These are phyloP conservation scores for Coniosporium apollinis DNA, from an alignment of 495 filamentous ascomycete species.

Conservation along the genomic window DNA sequence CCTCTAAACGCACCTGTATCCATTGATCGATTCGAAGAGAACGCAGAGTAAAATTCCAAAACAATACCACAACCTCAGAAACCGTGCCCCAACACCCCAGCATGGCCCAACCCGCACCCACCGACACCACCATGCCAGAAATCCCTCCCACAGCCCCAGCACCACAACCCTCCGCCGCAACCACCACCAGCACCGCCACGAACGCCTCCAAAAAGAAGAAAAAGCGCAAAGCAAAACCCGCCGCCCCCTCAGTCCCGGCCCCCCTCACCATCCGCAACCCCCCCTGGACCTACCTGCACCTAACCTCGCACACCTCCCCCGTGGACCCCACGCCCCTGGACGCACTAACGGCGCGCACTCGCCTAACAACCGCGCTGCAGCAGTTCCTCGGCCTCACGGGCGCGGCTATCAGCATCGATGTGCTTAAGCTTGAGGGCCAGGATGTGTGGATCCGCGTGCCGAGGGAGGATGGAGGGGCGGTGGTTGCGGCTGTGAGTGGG, in stretches of 20 bases:
- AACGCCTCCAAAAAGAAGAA: no score
- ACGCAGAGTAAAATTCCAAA: no score
- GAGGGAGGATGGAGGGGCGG: slow-evolving; percentile 43
- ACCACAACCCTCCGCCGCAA: no score
- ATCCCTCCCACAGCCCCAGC: no score
- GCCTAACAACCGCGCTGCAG: slow-evolving; percentile 53
- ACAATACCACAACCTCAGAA: no score
- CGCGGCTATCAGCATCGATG: slow-evolving; percentile 60
- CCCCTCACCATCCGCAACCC: slow-evolving; percentile 16
- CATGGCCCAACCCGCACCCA: no score
- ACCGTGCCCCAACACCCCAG: no score
- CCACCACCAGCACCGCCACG: no score
- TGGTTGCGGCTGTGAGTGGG: slow-evolving; percentile 51
- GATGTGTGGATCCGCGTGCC: slow-evolving; percentile 65
- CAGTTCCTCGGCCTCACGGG: slow-evolving; percentile 72
- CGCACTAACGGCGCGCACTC: slow-evolving; percentile 52
- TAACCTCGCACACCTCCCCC: slow-evolving; percentile 13
- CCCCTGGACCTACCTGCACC: slow-evolving; percentile 20
- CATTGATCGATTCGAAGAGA: no score
- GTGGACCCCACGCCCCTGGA: slow-evolving; percentile 32
- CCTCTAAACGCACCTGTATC: no score
- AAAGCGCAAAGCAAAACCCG: slow-evolving; percentile 12
- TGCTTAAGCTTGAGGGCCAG: slow-evolving; percentile 43
- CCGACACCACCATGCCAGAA: no score
- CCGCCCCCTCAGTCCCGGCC: slow-evolving; percentile 9